Evolutionary conservation across 345 rosid genomes (phyloP).

Genomic region (Brassica incana): DNA sequence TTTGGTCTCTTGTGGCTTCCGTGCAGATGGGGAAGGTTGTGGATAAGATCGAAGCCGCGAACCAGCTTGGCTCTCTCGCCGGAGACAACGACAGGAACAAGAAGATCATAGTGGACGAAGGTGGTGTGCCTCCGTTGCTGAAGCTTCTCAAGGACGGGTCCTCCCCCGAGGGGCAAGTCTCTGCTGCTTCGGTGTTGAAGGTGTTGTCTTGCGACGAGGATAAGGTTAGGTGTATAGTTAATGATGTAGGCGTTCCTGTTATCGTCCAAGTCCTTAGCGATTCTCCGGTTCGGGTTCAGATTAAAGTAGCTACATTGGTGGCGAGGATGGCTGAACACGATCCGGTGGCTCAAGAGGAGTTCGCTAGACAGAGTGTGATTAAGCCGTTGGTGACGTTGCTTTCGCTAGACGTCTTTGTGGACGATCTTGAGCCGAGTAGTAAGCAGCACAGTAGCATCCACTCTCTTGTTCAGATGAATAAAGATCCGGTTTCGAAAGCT

Average conservation of each 20-base stretch:
- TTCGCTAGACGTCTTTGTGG: conserved; percentile 62
- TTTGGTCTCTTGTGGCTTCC: conserved; percentile 75
- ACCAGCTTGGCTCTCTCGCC: conserved; percentile 64
- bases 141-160: conserved; percentile 64
- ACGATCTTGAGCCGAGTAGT: conserved; percentile 51
- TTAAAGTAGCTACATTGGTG: conserved; percentile 57
- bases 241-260: conserved; percentile 59
- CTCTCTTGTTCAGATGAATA: conserved; percentile 73
- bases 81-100: conserved; percentile 79
- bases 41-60: conserved; percentile 79
- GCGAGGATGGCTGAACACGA: conserved; percentile 80
- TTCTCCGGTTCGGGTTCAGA: conserved; percentile 71
- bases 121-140: conserved; percentile 66
- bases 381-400: conserved; percentile 75
- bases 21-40: conserved; percentile 52
- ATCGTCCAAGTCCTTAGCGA: conserved; percentile 67
- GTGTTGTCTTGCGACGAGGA: conserved; percentile 60
- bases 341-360: conserved; percentile 69
- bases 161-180: conserved; percentile 69
- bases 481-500: conserved; percentile 31
- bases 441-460: conserved; percentile 60
- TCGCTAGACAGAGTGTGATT: conserved; percentile 79
- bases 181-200: conserved; percentile 51
- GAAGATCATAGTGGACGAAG: conserved; percentile 86
- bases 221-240: conserved; percentile 58